phyloP scores from a whole-genome alignment of 345 rosid species.

The Bruguiera sexangula region DNA sequence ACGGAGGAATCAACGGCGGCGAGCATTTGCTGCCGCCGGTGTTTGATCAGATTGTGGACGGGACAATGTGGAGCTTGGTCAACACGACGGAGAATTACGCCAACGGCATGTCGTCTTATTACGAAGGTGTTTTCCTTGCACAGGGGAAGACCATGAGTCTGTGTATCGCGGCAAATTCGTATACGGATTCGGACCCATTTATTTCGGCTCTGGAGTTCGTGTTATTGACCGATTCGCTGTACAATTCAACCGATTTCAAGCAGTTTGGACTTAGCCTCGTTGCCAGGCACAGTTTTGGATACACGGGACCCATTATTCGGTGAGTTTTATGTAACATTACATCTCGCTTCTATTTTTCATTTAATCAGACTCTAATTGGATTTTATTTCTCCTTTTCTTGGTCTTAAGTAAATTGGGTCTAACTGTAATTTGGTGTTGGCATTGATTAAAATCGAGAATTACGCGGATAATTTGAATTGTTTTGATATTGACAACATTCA shows the following conservation, averaged over 20 bases:
- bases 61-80: constrained; percentile 71
- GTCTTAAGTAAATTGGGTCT: no score
- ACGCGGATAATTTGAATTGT: no score
- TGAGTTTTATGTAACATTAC: constrained; percentile 10
- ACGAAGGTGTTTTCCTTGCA: constrained; percentile 78
- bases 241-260: constrained; percentile 65
- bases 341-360: no score
- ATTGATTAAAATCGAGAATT: no score
- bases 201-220: constrained; percentile 83
- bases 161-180: constrained; percentile 58
- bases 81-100: constrained; percentile 69
- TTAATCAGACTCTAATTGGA: no score
- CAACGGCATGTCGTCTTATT: constrained; percentile 49
- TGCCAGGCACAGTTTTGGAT: constrained; percentile 76
- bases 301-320: constrained; percentile 53
- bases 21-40: constrained; percentile 51
- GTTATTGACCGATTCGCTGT: constrained; percentile 48
- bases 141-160: constrained; percentile 69
- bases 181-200: constrained; percentile 81
- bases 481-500: background rate
- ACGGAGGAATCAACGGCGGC: constrained; percentile 72
- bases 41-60: constrained; percentile 90
- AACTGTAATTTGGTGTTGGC: no score
- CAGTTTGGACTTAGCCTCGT: constrained; percentile 49
- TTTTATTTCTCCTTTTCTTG: no score